phyloP scores from a whole-genome alignment of 176 grass and related monocot species.

The Pharus latifolius region DNA sequence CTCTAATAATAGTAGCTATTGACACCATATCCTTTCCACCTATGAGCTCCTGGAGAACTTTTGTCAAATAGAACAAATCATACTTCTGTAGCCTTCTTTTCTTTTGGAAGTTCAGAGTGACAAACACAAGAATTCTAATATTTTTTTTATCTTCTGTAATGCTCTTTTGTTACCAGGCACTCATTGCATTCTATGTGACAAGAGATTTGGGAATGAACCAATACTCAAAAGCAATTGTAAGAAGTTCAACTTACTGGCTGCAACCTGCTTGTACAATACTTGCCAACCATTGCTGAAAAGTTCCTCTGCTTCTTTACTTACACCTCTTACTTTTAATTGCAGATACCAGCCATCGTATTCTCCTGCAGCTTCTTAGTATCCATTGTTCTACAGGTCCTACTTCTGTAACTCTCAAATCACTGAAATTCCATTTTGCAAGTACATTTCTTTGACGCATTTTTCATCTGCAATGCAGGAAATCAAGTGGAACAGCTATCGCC shows the following conservation, averaged over 20 bases:
- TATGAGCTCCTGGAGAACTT: neutral
- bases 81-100: no score
- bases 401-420: neutral
- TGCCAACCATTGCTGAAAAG: neutral
- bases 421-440: neutral
- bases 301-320: neutral
- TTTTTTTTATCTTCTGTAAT: neutral
- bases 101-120: neutral
- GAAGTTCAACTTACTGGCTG: neutral
- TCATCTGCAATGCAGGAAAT: slow-evolving; percentile 38
- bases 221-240: slow-evolving; percentile 57
- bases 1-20: neutral
- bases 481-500: slow-evolving; percentile 45
- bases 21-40: neutral
- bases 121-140: neutral
- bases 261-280: neutral
- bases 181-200: slow-evolving; percentile 62
- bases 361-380: slow-evolving; percentile 66
- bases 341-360: slow-evolving; percentile 69
- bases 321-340: neutral
- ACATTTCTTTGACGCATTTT: neutral
- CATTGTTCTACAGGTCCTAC: slow-evolving; percentile 39
- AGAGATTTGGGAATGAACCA: slow-evolving; percentile 61
- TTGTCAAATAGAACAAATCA: neutral
- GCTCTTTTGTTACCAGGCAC: slow-evolving; percentile 27